Evolutionary conservation across 2,329 filamentous ascomycete genomes (phyloP).

Genomic region (Fusarium sp.): DNA sequence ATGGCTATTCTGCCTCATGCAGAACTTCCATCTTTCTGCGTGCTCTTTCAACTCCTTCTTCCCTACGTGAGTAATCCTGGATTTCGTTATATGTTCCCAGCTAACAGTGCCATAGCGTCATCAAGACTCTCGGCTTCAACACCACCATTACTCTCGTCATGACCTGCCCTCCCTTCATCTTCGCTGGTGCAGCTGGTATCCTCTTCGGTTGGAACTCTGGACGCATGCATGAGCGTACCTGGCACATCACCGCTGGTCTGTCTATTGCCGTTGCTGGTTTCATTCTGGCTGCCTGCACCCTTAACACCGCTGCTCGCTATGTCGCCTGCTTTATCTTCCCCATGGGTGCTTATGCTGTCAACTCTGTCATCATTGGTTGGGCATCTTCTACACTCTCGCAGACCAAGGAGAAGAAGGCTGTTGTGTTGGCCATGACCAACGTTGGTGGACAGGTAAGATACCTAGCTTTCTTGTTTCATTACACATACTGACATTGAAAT

Average conservation of each 20-base stretch:
- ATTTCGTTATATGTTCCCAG: accelerated
- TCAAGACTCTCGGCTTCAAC: slow-evolving; percentile 59
- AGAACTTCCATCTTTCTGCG: slow-evolving; percentile 64
- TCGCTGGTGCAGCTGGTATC: slow-evolving; percentile 58
- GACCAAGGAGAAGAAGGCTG: slow-evolving; percentile 60
- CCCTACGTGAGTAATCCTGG: slow-evolving; percentile 42
- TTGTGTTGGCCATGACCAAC: slow-evolving; percentile 59
- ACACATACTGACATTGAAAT: background rate
- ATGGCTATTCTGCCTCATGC: slow-evolving; percentile 64
- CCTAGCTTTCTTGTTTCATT: accelerated
- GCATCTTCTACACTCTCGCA: slow-evolving; percentile 55
- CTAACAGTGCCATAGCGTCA: slow-evolving; percentile 46
- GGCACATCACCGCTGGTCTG: slow-evolving; percentile 59
- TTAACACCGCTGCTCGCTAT: slow-evolving; percentile 53
- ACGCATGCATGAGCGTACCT: slow-evolving; percentile 57
- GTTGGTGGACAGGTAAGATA: slow-evolving; percentile 51
- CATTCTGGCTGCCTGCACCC: slow-evolving; percentile 49
- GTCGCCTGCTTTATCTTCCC: slow-evolving; percentile 55
- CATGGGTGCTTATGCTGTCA: slow-evolving; percentile 55
- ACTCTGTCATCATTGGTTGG: slow-evolving; percentile 59
- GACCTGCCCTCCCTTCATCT: slow-evolving; percentile 62
- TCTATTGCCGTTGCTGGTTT: slow-evolving; percentile 54
- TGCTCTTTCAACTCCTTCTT: slow-evolving; percentile 59
- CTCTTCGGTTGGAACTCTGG: slow-evolving; percentile 60
- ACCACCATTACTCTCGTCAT: slow-evolving; percentile 61